Base-by-base conservation (phyloP, 306 rosid genomes). In the Citrullus amarus region DNA sequence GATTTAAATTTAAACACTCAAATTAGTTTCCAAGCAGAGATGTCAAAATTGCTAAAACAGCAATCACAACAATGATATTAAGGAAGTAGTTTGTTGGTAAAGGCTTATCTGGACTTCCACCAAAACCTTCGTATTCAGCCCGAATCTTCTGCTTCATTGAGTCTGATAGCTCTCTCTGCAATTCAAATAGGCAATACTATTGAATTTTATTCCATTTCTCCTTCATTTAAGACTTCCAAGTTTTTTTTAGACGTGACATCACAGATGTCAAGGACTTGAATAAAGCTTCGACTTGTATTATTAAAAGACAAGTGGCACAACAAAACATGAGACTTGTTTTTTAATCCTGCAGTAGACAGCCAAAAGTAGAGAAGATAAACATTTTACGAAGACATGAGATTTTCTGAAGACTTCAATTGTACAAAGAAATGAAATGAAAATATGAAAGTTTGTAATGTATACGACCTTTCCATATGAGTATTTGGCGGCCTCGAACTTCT, bases 51-150 rank as follows among this genome's bases (percentile, higher is more conserved):
- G 93, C 93, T 96, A 92, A 86, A 84, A 87, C 93, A 79, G 87
- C 91, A 80, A 92, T 63, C 80, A 87, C 86, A 77, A 91, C 79
- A 5, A 91, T 91, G 83, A 89, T 89, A 79, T 96, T 90, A 12
- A 89, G 93, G 76, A 96, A 92, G 87, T 86, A 91, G 86, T 91
- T 91, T 57, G 97, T 85, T 83, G 79, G 80, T 53, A 91, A 82
- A 81, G 97, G 90, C 93, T 88, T 92, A 82, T 95, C 96, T 86
- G 99, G 91, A 86, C 91, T 92, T 79, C 97, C 97, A 56, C 98
- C 99, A 53, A 91, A 3, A 4, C 89, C 91, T 90, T 91, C 88
- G 79, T 89, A 88, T 81, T 91, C 97, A 60, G 93, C 97, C 57
- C 91, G 93, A 67, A 91, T 91, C 90, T 92, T 96, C 91, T 91